These are phyloP conservation scores for Boletus sp. DNA, from an alignment of 1,284 basidiomycete genomes.

Conservation along the genomic window DNA sequence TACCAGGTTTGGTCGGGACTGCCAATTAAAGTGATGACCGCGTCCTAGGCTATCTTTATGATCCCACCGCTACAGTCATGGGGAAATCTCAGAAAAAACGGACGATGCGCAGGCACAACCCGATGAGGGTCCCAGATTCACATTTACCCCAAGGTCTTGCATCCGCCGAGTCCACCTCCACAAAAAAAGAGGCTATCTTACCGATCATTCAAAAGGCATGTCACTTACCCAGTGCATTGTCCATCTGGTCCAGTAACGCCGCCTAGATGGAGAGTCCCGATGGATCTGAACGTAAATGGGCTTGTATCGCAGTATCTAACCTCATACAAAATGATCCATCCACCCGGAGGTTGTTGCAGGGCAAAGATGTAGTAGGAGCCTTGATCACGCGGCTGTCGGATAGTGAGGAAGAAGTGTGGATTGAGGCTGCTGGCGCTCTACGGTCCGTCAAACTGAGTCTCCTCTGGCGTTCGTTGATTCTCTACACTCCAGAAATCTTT, in stretches of 20 bases:
- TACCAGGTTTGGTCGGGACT: too few species aligned
- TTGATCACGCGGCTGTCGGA: slow-evolving; percentile 83
- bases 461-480: slow-evolving; percentile 5
- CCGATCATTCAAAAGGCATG: slow-evolving; percentile 83
- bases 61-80: slow-evolving; percentile 44
- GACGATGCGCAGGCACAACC: slow-evolving; percentile 80
- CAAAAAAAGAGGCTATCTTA: slow-evolving; percentile 73
- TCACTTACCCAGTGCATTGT: slow-evolving; percentile 9
- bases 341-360: slow-evolving; percentile 82
- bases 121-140: slow-evolving; percentile 85
- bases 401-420: slow-evolving; percentile 79
- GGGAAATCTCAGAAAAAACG: slow-evolving; percentile 87
- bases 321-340: slow-evolving; percentile 87
- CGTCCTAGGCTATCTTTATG: slow-evolving; percentile 1
- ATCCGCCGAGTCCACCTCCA: slow-evolving; percentile 63
- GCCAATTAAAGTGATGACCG: too few species aligned
- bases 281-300: slow-evolving; percentile 81
- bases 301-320: slow-evolving; percentile 87
- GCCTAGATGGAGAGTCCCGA: slow-evolving; percentile 73
- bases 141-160: slow-evolving; percentile 79
- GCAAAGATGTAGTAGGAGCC: slow-evolving; percentile 84
- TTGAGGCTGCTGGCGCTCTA: slow-evolving; percentile 81
- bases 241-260: background rate
- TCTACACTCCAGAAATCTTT: slow-evolving; percentile 66
- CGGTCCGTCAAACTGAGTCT: slow-evolving; percentile 42